These are phyloP conservation scores for Trypanosoma vivax DNA, from an alignment of 208 protist genomes.

Conservation along the genomic window DNA sequence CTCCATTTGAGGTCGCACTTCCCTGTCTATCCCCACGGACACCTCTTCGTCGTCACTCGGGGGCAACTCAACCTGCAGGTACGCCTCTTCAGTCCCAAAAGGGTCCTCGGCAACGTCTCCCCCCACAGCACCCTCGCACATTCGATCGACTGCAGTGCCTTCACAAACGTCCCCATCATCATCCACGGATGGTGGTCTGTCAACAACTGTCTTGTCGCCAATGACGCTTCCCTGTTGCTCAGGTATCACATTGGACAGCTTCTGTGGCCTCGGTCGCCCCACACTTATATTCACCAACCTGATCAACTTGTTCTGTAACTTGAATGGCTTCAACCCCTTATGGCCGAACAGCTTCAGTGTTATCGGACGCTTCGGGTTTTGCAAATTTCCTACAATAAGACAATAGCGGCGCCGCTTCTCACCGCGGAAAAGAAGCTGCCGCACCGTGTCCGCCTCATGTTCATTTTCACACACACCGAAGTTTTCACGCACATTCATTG, in stretches of 20 bases:
- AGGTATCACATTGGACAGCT: constrained; percentile 18
- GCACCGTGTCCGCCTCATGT: constrained; percentile 53
- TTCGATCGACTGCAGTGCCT: no score
- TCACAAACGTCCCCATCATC: neutral
- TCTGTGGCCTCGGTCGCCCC: constrained; percentile 41
- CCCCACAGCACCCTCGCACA: no score
- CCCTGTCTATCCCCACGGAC: no score
- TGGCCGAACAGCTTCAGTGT: constrained; percentile 79
- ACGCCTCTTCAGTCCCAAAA: no score
- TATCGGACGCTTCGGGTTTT: constrained; percentile 41
- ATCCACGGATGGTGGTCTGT: neutral
- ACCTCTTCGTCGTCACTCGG: no score
- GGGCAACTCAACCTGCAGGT: no score
- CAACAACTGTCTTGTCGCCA: constrained; percentile 8
- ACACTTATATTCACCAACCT: constrained; percentile 79
- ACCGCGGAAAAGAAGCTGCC: constrained; percentile 70
- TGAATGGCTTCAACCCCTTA: constrained; percentile 73
- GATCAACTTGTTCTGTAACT: constrained; percentile 81
- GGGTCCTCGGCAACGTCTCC: no score
- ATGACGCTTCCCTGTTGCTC: neutral
- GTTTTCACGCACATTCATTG: constrained; percentile 35
- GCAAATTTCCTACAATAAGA: constrained; percentile 72
- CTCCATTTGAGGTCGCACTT: no score
- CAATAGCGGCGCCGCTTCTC: constrained; percentile 83
- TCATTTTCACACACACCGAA: constrained; percentile 32